These are phyloP conservation scores for Candida orba DNA, from an alignment of 805 yeast genomes.

Conservation along the genomic window DNA sequence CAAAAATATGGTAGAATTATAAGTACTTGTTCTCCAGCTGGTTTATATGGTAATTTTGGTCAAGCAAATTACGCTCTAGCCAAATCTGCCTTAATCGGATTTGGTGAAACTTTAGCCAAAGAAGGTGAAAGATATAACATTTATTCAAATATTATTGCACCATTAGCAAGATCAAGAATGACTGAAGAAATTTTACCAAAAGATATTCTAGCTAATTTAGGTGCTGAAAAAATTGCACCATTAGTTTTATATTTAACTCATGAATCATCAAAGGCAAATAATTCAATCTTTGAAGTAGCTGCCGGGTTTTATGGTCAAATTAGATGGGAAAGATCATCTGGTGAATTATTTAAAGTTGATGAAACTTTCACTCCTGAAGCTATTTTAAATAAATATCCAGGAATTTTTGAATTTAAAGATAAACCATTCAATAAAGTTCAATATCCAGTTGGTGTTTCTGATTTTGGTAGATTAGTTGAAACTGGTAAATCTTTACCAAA, in stretches of 20 bases:
- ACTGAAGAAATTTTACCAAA: constrained; percentile 87
- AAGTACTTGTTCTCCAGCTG: constrained; percentile 97
- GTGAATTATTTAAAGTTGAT: constrained; percentile 77
- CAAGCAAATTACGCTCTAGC: constrained; percentile 95
- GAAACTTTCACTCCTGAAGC: constrained; percentile 78
- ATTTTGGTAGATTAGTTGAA: constrained; percentile 56
- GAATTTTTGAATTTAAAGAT: constrained; percentile 56
- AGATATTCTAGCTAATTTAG: constrained; percentile 68
- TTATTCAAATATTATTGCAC: constrained; percentile 81
- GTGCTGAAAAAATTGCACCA: constrained; percentile 90
- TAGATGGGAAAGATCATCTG: constrained; percentile 91
- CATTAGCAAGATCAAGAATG: constrained; percentile 94
- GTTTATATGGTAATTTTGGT: constrained; percentile 93
- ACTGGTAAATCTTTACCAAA: constrained; percentile 43
- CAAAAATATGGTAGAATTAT: constrained; percentile 85
- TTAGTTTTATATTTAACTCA: constrained; percentile 76
- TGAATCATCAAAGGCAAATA: constrained; percentile 52
- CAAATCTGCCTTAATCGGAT: constrained; percentile 81
- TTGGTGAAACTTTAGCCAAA: constrained; percentile 90
- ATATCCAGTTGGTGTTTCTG: constrained; percentile 68
- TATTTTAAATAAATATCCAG: constrained; percentile 57
- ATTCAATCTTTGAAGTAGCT: constrained; percentile 84
- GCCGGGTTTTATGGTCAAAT: constrained; percentile 91
- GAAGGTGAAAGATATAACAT: constrained; percentile 88
- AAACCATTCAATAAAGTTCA: constrained; percentile 46